phyloP scores from a whole-genome alignment of 1,284 basidiomycete species.

The Cryptococcus floricola region DNA sequence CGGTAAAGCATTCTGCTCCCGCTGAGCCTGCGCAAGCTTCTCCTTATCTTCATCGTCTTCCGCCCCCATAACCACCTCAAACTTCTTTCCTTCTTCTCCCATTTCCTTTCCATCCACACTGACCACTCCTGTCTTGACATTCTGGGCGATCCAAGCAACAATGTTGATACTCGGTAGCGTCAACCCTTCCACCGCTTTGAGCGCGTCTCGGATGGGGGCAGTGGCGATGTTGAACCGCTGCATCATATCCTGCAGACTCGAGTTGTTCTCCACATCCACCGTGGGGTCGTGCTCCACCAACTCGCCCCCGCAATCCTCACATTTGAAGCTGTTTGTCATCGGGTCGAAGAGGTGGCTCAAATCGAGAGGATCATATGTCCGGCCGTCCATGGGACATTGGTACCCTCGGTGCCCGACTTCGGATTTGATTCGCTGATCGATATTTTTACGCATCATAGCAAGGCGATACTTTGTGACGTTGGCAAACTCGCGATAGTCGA shows the following conservation, averaged over 20 bases:
- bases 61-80: slow-evolving; percentile 72
- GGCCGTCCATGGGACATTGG: slow-evolving; percentile 83
- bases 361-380: slow-evolving; percentile 80
- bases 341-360: slow-evolving; percentile 68
- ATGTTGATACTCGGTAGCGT: slow-evolving; percentile 41
- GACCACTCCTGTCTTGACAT: slow-evolving; percentile 53
- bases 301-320: slow-evolving; percentile 65
- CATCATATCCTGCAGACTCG: slow-evolving; percentile 85
- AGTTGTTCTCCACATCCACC: slow-evolving; percentile 65
- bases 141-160: slow-evolving; percentile 42
- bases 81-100: slow-evolving; percentile 55
- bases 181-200: slow-evolving; percentile 78
- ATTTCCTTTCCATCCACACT: slow-evolving; percentile 64
- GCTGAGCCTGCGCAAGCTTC: slow-evolving; percentile 38
- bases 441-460: slow-evolving; percentile 85
- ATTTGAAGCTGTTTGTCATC: slow-evolving; percentile 28
- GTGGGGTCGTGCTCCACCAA: slow-evolving; percentile 77
- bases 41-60: slow-evolving; percentile 75
- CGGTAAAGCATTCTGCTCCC: slow-evolving; percentile 83
- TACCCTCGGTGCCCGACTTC: slow-evolving; percentile 95
- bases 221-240: slow-evolving; percentile 91
- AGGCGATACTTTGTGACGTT: slow-evolving; percentile 98
- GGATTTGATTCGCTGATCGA: slow-evolving; percentile 77
- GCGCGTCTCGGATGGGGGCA: slow-evolving; percentile 74
- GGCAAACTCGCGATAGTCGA: slow-evolving; percentile 91